Base-by-base conservation (phyloP, 78 protist species). In the Carpediemonas membranifera region DNA sequence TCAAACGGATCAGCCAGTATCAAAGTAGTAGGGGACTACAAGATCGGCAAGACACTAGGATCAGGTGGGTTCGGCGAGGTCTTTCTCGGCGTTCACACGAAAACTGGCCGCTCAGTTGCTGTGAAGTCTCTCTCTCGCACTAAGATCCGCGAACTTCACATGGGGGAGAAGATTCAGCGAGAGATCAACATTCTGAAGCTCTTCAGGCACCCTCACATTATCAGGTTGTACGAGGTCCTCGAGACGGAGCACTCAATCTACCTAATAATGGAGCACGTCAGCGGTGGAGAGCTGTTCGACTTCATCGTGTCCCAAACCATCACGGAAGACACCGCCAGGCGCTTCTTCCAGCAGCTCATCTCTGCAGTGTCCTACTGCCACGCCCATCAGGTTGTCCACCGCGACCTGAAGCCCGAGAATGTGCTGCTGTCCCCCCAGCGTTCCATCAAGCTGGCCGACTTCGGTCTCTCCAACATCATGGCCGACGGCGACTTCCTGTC, bases 281-380 rank as follows among this genome's bases (percentile, higher is more conserved):
- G 89, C 2, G 94, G 97, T n/a, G 98, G 98, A 0, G 99, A 96
- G 52, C 78, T 96, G 24, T 96, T 91, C 65, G 97, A 94, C n/a
- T 93, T 88, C 77, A 96, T 96, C 27, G 94, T 90, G n/a, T 72
- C 81, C 53, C 73, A 88, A 27, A 97, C 96, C 3, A 83, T 89
- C 1, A 36, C 81, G 1, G 95, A 94, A 33, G 81, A 60, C 9
- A 88, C 80, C 31, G 93, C 95, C 33, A 65, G 98, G 19, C 19
- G 68, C 44, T 80, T 90, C 61, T 95, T 95, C 74, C 99, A 95
- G 74, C 99, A 95, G 63, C 87, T 95, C 78, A 76, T 95, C 30
- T 83, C 92, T 0, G 98, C 93, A 13, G 90, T 89, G 0, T 47
- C 58, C 27, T 89, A 81, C 71, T 86, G 90, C 65, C 94, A 89